Conservation (phyloP, 1,284 basidiomycete species). For the Boletus semigastroideus region DNA sequence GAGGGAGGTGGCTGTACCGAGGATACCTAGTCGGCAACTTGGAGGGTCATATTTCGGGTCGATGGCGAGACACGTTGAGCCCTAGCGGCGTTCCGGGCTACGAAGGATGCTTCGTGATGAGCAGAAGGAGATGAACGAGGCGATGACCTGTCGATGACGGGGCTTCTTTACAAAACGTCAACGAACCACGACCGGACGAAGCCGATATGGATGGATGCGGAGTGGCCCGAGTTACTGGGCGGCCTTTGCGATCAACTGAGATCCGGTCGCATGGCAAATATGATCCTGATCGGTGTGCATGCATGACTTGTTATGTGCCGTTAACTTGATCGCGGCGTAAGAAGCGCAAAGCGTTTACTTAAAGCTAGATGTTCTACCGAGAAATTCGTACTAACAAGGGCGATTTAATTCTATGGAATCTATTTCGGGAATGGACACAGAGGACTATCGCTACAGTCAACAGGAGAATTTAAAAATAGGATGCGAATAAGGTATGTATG, state of each 20-base stretch:
- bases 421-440: conserved; percentile 9
- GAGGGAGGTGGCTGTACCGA: conserved; percentile 76
- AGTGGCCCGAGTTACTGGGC: no score
- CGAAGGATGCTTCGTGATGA: conserved; percentile 77
- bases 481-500: conserved; percentile 2
- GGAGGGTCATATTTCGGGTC: conserved; percentile 62
- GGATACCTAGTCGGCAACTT: conserved; percentile 69
- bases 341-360: not conserved
- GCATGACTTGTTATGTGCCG: not conserved
- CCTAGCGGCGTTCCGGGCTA: conserved; percentile 57
- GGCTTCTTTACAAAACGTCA: no score
- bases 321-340: not conserved
- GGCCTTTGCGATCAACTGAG: not conserved
- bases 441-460: conserved; percentile 27
- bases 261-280: not conserved
- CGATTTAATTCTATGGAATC: not conserved
- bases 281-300: not conserved
- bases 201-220: no score
- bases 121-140: conserved; percentile 47
- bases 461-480: not conserved
- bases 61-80: conserved; percentile 75
- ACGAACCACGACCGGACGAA: no score
- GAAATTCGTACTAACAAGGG: not conserved
- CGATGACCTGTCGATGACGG: conserved; percentile 14
- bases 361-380: not conserved